Evolutionary conservation across 2,329 filamentous ascomycete genomes (phyloP), one percentile per base, ranked within the genome.

Genomic region (Stenocarpella maydis): DNA sequence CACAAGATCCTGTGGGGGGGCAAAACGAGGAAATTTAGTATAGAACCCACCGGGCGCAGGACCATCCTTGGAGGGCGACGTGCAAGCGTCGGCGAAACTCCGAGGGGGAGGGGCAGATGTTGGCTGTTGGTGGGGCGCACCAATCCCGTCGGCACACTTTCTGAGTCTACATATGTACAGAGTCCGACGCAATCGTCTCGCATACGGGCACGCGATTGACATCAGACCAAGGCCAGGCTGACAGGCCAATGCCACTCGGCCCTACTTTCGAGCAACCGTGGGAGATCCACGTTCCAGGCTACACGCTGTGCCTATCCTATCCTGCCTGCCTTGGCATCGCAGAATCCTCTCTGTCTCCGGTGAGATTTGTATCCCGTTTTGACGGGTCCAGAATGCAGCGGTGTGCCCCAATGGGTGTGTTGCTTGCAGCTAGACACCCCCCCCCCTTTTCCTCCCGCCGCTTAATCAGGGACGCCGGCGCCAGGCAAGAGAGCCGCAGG

Each of bases 1-100:
- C n/a, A n/a, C n/a, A n/a, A n/a, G 64, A 66, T 55, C 34, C 64
- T 26, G 67, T 65, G 67, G 60, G 58, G 58, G 14, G 17, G 3
- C 31, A 34, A 34, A 67, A 19, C 43, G 26, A 41, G 58, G 50
- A 34, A 64, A 37, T 19, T 68, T 43, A n/a, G n/a, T n/a, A n/a
- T n/a, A n/a, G 58, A 49, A 63, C 58, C 58, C 58, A 63, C 43
- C 41, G 4, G 4, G 50, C 21, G 43, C 31, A 54, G 63, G 63
- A 41, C 17, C 2, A 54, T 54, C 49, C 63, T 54, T 24, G 47
- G 19, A 65, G 63, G n/a, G 24, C 58, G 58, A 49, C 26, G n/a
- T 28, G 12, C 28, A 24, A 15, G 14, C 24, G 58, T 63, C 58
- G 58, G 58, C 58, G 43, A 63, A 34, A 63, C 8, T 63, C 58